Base-by-base conservation (phyloP, 1,139 yeast genomes). In the Geotrichum europaeum region DNA sequence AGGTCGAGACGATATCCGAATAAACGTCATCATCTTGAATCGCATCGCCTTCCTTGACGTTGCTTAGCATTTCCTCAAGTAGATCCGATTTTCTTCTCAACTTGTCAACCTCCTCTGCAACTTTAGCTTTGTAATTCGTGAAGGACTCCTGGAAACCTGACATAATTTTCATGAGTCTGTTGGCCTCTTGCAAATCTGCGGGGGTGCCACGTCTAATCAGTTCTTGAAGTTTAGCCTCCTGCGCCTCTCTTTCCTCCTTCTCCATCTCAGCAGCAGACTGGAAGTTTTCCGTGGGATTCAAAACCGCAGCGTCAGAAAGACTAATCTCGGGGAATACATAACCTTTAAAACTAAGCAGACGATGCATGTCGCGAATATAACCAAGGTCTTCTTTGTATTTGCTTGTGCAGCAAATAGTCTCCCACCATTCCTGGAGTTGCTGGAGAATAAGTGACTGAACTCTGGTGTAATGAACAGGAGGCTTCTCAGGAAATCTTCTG, bases 361-460 rank as follows among this genome's bases (percentile, higher is more conserved):
- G 81, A 78, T 91, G 97, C 99, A 94, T 95, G 72, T 95, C 99
- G 68, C 96, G 84, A 66, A 94, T 88, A 73, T 89, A 90, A 10
- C 91, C 94, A 69, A 94, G 80, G 73, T 94, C 99, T 56, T 91
- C 96, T 73, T 89, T 90, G 73, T 94, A 89, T 70, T 89, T 83
- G 49, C 96, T 85, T 59, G 96, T 90, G 69, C 87, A 86, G 75
- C 98, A 94, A 62, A 94, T 84, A 1, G 99, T 94, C 73, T 90
- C 96, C 72, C 89, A 87, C 99, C 99, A 94, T 75, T 94, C 98
- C 74, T 94, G 97, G 69, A 94, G 87, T 61, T 92, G 91, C 62
- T 95, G 94, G 71, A 94, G 81, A 65, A 94, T 85, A 68, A 91
- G 80, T 70, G 91, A 78, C 72, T 94, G 98, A 24, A 90, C 86